Evolutionary conservation across 257 asterid genomes (phyloP).

Genomic region (Marsdenia floribunda): DNA sequence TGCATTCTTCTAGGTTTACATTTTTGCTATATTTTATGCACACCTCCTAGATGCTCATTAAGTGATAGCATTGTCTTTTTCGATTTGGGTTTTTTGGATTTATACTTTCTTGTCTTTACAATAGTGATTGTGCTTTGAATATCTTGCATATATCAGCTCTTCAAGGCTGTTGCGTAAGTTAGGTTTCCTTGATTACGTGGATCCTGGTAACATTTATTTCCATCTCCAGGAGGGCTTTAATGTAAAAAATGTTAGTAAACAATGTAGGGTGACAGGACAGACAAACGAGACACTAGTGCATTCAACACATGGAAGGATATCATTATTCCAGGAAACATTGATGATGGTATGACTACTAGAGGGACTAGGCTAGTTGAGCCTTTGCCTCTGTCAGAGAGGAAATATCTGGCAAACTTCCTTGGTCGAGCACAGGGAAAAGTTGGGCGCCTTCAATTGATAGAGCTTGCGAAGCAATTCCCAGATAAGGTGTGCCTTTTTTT

Average conservation of each 20-base stretch:
- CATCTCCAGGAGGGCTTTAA: background rate
- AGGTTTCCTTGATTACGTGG: background rate
- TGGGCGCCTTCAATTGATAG: conserved; percentile 77
- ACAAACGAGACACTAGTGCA: conserved; percentile 85
- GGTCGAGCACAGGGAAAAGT: conserved; percentile 94
- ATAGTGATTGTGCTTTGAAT: background rate
- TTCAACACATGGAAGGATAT: conserved; percentile 97
- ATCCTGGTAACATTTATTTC: background rate
- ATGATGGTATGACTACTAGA: conserved; percentile 80
- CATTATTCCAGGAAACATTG: conserved; percentile 90
- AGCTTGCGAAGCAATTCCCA: conserved; percentile 78
- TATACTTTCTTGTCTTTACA: background rate
- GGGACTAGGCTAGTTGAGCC: conserved; percentile 67
- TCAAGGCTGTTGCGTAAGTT: background rate
- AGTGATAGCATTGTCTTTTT: background rate
- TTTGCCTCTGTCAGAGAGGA: conserved; percentile 79
- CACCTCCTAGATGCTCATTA: background rate
- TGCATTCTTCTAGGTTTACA: background rate
- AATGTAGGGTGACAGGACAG: conserved; percentile 86
- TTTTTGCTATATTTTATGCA: background rate
- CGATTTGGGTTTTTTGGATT: background rate
- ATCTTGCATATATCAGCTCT: background rate
- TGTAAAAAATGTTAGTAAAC: background rate
- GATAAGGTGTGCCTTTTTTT: conserved; percentile 55
- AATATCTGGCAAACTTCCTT: conserved; percentile 72